Evolutionary conservation across 2,329 filamentous ascomycete species (phyloP), one percentile per base, ranked within the genome.

Genomic region (Trichoderma sp.): DNA sequence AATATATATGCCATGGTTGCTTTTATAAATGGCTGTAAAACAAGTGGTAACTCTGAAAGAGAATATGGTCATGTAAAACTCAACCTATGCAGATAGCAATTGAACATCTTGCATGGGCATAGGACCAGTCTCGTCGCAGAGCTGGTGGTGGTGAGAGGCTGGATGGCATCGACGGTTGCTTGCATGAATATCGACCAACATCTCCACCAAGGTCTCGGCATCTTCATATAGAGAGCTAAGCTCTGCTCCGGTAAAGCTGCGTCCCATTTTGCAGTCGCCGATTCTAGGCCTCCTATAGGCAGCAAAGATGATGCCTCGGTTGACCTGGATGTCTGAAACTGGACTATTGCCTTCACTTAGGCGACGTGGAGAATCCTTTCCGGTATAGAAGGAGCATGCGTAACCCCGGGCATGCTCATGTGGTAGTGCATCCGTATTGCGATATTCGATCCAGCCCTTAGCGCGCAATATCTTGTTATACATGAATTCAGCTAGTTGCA

Each of bases 271-370:
- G 34, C 74, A 75, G 18, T 79, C 79, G 28, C 81, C 81, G 8
- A 74, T 75, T 52, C 79, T 77, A 18, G 84, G 83, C 70, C 83
- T 83, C 26, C 85, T 81, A 71, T 87, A 87, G 0, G 84, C 86
- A 0, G 85, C 85, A 66, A 88, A 88, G 5, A 87, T 82, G 68
- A 88, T 84, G 56, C 85, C 86, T 37, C 84, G 81, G 71, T 86
- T 83, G 63, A 80, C 79, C 68, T 65, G 73, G 39, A 68, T 71
- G 65, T 71, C 73, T 11, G 75, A 75, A 16, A 75, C 73, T 16
- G 75, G 76, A 55, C 69, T 74, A 61, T 72, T 74, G 30, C 70
- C 71, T 37, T 73, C 72, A 52, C 72, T 71, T 6, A 76, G 77
- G 13, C 72, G 72, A 11, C 68, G 72, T 68, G 71, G 74, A 4